Conservation (phyloP, 2,329 filamentous ascomycete species). For the Salinomyces thailandicus region DNA sequence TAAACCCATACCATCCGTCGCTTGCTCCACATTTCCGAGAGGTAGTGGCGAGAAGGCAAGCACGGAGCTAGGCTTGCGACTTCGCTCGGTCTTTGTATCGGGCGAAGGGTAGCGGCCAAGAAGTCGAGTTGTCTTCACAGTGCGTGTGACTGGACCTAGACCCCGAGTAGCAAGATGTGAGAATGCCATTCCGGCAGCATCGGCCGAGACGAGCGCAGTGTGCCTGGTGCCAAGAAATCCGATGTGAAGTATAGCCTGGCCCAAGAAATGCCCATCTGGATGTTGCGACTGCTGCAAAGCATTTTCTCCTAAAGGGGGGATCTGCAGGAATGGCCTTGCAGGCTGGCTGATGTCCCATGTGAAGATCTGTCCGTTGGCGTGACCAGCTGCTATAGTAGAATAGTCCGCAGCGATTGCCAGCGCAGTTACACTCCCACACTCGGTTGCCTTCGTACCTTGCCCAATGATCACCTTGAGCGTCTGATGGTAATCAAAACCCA, state of each 20-base stretch:
- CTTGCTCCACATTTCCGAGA: constrained; percentile 83
- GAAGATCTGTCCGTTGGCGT: constrained; percentile 84
- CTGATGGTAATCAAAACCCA: constrained; percentile 97
- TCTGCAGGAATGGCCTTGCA: constrained; percentile 79
- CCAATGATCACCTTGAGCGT: constrained; percentile 90
- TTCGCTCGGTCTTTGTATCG: constrained; percentile 50
- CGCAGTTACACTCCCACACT: constrained; percentile 78
- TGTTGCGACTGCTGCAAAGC: constrained; percentile 53
- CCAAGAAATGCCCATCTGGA: constrained; percentile 72
- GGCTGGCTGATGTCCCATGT: constrained; percentile 85
- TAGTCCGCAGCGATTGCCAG: constrained; percentile 90
- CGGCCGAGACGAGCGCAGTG: constrained; percentile 88
- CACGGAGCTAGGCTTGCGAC: constrained; percentile 84
- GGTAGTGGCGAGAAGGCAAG: constrained; percentile 84
- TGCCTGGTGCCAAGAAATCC: constrained; percentile 89
- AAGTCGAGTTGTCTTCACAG: constrained; percentile 81
- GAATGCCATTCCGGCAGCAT: constrained; percentile 94
- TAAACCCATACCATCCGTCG: constrained; percentile 76
- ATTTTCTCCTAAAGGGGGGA: constrained; percentile 60
- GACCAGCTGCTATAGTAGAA: constrained; percentile 79
- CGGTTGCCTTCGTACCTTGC: constrained; percentile 83
- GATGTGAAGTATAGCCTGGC: constrained; percentile 73
- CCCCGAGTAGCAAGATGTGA: constrained; percentile 91
- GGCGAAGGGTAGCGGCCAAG: constrained; percentile 79
- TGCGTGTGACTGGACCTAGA: constrained; percentile 72